phyloP scores from a whole-genome alignment of 306 rosid species.

The Cucurbita pepo region DNA sequence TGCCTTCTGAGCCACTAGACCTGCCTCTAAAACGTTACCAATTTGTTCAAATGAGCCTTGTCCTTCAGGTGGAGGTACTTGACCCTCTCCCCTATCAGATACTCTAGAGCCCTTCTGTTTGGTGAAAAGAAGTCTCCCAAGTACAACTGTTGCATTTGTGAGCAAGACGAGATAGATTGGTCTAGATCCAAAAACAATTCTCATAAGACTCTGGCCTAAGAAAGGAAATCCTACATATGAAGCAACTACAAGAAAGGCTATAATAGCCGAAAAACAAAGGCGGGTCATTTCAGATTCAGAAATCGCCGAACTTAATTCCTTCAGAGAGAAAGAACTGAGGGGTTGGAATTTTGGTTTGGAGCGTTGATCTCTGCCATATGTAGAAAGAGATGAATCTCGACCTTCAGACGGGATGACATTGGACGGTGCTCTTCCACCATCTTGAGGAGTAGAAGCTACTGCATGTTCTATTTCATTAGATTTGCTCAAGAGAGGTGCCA shows the following conservation, averaged over 20 bases:
- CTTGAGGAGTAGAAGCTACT: neutral
- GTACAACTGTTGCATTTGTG: conserved; percentile 44
- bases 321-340: conserved; percentile 19
- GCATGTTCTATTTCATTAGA: conserved; percentile 3
- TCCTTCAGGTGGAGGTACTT: conserved; percentile 5
- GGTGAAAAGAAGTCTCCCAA: conserved; percentile 24
- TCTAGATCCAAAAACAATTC: conserved; percentile 25
- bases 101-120: conserved; percentile 14
- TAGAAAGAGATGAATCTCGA: conserved; percentile 15
- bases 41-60: conserved; percentile 25
- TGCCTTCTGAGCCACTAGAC: conserved; percentile 28
- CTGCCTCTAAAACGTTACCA: conserved; percentile 30
- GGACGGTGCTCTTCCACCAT: conserved; percentile 6
- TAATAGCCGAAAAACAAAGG: conserved; percentile 27
- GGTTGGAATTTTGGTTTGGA: neutral
- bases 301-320: conserved; percentile 35
- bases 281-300: conserved; percentile 36
- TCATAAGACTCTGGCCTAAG: conserved; percentile 19
- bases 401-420: neutral
- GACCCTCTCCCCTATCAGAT: conserved; percentile 5
- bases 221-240: conserved; percentile 34
- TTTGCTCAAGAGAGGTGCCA: conserved; percentile 5
- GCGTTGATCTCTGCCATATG: conserved; percentile 9
- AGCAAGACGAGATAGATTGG: conserved; percentile 54
- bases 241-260: conserved; percentile 38